These are phyloP conservation scores for Ustanciosporium gigantosporum DNA, from an alignment of 1,284 basidiomycete species.

Conservation along the genomic window DNA sequence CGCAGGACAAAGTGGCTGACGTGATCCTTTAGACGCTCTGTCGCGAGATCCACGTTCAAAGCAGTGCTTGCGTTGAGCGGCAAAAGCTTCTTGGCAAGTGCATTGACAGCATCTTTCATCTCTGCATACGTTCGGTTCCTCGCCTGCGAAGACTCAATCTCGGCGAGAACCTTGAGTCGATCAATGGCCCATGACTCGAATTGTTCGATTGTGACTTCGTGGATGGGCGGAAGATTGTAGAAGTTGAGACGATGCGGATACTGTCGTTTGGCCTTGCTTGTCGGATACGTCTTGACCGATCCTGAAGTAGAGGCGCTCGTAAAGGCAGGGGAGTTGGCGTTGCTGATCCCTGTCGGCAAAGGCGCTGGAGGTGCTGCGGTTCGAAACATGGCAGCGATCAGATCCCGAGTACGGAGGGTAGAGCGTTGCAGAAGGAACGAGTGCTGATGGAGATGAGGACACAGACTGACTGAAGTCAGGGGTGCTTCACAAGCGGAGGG, in stretches of 20 bases:
- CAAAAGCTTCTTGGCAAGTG: constrained; percentile 73
- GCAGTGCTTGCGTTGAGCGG: constrained; percentile 70
- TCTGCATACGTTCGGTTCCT: constrained; percentile 81
- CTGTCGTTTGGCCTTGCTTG: constrained; percentile 15
- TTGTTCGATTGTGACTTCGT: constrained; percentile 92
- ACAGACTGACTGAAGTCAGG: no score
- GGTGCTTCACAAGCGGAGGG: no score
- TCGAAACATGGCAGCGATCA: constrained; percentile 19
- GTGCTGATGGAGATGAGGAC: no score
- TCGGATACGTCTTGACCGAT: constrained; percentile 32
- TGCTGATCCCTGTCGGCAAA: constrained; percentile 24
- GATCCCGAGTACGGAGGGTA: no score
- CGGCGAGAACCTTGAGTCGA: constrained; percentile 81
- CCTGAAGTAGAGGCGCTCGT: constrained; percentile 13
- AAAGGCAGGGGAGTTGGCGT: constrained; percentile 4
- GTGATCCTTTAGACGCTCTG: constrained; percentile 82
- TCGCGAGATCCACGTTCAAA: constrained; percentile 64
- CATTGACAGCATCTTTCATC: constrained; percentile 69
- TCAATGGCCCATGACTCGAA: constrained; percentile 92
- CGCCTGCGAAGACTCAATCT: constrained; percentile 90
- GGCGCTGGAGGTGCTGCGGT: constrained; percentile 31
- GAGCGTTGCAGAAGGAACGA: no score
- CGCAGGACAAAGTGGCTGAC: constrained; percentile 92
- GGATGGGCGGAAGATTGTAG: constrained; percentile 81
- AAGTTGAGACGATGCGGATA: constrained; percentile 59